Conservation (phyloP, 2,329 filamentous ascomycete species). For the Penicillium sp. region DNA sequence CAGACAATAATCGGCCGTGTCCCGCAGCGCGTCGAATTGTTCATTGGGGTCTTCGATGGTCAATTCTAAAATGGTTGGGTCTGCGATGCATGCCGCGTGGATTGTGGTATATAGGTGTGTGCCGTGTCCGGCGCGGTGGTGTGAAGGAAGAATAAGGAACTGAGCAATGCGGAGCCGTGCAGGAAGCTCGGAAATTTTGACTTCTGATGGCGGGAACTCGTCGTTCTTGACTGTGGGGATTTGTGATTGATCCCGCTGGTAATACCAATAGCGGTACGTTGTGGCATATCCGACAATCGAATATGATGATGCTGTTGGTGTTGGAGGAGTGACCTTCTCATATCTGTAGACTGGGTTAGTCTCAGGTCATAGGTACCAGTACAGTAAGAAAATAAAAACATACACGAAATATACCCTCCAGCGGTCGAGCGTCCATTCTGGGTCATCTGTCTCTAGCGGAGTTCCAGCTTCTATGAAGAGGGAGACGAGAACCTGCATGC, state of each 20-base stretch:
- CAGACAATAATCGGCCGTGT: slow-evolving; percentile 60
- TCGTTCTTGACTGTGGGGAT: slow-evolving; percentile 46
- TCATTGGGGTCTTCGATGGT: slow-evolving; percentile 91
- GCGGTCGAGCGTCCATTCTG: slow-evolving; percentile 71
- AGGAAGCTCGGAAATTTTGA: slow-evolving; percentile 62
- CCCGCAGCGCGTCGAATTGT: slow-evolving; percentile 64
- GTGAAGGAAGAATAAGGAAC: slow-evolving; percentile 86
- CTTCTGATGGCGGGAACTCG: slow-evolving; percentile 44
- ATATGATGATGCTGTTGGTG: slow-evolving; percentile 61
- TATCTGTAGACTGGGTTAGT: slow-evolving; percentile 44
- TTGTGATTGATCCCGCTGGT: slow-evolving; percentile 39
- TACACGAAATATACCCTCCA: slow-evolving; percentile 94
- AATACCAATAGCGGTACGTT: slow-evolving; percentile 78
- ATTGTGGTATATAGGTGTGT: slow-evolving; percentile 78
- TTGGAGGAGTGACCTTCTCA: slow-evolving; percentile 52
- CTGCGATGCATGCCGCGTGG: slow-evolving; percentile 66
- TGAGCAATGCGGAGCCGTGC: slow-evolving; percentile 86
- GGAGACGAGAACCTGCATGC: slow-evolving; percentile 78
- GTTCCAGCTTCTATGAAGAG: slow-evolving; percentile 94
- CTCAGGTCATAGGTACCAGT: background rate
- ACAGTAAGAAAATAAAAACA: slow-evolving; percentile 15
- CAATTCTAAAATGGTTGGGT: slow-evolving; percentile 72
- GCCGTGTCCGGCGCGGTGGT: slow-evolving; percentile 78
- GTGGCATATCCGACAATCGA: slow-evolving; percentile 86
- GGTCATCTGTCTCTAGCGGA: slow-evolving; percentile 67